These are phyloP conservation scores for Hypomyces perniciosus DNA, from an alignment of 2,329 filamentous ascomycete species.

Conservation along the genomic window DNA sequence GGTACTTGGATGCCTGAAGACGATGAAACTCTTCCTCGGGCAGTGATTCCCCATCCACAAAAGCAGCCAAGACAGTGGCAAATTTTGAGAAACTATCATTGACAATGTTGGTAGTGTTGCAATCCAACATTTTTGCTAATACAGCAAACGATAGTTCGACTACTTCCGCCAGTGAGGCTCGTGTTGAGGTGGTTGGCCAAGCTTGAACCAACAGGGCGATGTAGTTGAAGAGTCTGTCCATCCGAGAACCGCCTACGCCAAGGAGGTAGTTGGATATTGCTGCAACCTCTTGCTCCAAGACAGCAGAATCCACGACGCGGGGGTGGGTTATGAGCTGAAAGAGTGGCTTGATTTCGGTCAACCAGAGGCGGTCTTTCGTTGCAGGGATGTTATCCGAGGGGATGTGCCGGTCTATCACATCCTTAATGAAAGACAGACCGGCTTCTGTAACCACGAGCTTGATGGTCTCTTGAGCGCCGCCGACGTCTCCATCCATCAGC, in stretches of 20 bases:
- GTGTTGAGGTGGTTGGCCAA: conserved; percentile 12
- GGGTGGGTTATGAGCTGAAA: conserved; percentile 31
- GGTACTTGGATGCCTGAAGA: conserved; percentile 25
- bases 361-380: conserved; percentile 19
- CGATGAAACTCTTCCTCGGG: conserved; percentile 20
- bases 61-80: conserved; percentile 17
- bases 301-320: conserved; percentile 29
- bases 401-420: conserved; percentile 21
- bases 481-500: conserved; percentile 18
- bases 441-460: conserved; percentile 22
- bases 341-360: conserved; percentile 24
- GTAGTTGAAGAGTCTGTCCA: conserved; percentile 28
- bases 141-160: conserved; percentile 26
- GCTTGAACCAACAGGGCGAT: conserved; percentile 19
- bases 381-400: conserved; percentile 1
- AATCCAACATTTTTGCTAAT: conserved; percentile 30
- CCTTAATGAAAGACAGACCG: conserved; percentile 24
- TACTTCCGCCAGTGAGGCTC: conserved; percentile 16
- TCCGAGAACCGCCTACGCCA: conserved; percentile 28
- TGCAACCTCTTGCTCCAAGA: conserved; percentile 33
- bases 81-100: conserved; percentile 15
- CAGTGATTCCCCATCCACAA: conserved; percentile 13
- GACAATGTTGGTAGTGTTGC: conserved; percentile 30
- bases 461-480: conserved; percentile 16
- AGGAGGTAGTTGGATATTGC: conserved; percentile 29